Percentiles rank a stretch among this genome's conserved stretches.
These are phyloP conservation scores for Ophiostoma fasciatum DNA, from an alignment of 2,329 filamentous ascomycete species.

Conservation along the genomic window DNA sequence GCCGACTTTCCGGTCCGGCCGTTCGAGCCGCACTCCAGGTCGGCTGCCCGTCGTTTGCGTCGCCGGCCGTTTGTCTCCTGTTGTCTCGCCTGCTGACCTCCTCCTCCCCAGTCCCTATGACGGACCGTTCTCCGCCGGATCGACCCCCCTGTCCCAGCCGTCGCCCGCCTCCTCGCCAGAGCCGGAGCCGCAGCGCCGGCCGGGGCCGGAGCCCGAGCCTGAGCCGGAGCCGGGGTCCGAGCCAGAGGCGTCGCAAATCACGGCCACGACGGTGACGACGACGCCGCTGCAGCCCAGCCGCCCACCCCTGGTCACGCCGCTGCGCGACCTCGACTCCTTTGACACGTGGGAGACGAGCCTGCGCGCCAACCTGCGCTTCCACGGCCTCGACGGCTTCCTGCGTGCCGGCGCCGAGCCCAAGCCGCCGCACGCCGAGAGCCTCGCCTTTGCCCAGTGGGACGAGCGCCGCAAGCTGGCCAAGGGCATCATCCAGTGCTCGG, in stretches of 20 bases:
- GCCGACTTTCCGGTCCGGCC: too few relatives aligned
- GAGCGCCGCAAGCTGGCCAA: conserved; percentile 9
- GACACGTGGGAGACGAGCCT: conserved; percentile 6
- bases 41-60: too few relatives aligned
- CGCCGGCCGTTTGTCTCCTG: too few relatives aligned
- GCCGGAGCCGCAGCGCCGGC: too few relatives aligned
- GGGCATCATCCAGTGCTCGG: conserved; percentile 7
- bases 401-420: neutral
- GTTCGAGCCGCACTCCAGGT: too few relatives aligned
- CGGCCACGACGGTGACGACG: neutral
- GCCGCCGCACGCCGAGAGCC: conserved; percentile 1
- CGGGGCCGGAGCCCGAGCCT: too few relatives aligned
- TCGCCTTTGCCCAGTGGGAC: conserved; percentile 5
- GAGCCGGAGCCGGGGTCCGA: too few relatives aligned
- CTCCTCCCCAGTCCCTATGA: too few relatives aligned
- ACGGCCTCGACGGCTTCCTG: conserved; percentile 6
- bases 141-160: too few relatives aligned
- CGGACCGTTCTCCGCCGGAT: too few relatives aligned
- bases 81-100: too few relatives aligned
- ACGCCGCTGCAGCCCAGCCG: neutral
- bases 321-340: conserved; percentile 5
- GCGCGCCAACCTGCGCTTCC: conserved; percentile 3
- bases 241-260: neutral
- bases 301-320: conserved; percentile 1
- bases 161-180: too few relatives aligned